Evolutionary conservation across 139 green algal species (phyloP).

Genomic region (Ettlia oleoabundans): DNA sequence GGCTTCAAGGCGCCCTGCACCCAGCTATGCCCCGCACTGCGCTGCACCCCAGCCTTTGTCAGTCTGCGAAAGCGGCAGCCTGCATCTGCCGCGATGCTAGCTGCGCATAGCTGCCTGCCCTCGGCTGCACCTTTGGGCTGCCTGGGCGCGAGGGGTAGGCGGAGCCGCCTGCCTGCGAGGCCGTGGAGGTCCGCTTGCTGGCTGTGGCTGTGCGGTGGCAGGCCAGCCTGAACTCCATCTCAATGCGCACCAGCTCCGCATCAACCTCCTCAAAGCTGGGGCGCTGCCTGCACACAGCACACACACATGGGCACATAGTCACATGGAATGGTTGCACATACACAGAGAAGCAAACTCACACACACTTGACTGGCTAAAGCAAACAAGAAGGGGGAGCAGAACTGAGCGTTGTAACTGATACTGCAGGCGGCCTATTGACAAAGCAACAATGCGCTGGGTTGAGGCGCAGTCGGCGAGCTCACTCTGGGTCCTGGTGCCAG

Average conservation of each 20-base stretch:
- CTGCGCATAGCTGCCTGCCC: background rate
- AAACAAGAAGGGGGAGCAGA: too few relatives aligned
- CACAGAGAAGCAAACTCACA: too few relatives aligned
- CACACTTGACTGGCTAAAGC: too few relatives aligned
- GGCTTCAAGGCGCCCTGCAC: too few relatives aligned
- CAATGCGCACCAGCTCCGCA: slow-evolving; percentile 31
- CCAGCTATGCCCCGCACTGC: background rate
- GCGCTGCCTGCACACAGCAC: background rate
- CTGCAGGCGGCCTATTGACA: too few relatives aligned
- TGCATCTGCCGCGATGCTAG: slow-evolving; percentile 12
- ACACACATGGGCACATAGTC: background rate
- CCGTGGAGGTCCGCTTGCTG: slow-evolving; percentile 6
- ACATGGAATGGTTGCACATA: background rate
- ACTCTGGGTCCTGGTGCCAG: slow-evolving; percentile 42
- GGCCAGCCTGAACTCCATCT: slow-evolving; percentile 29
- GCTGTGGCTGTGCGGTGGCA: slow-evolving; percentile 11
- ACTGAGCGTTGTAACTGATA: too few relatives aligned
- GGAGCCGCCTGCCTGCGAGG: background rate
- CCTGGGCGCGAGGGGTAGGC: background rate
- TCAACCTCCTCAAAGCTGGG: slow-evolving; percentile 19
- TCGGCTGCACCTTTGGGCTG: slow-evolving; percentile 8
- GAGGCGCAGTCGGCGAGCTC: background rate
- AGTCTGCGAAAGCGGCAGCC: background rate
- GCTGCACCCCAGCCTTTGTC: background rate
- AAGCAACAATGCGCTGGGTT: background rate